Conservation (phyloP, 1,284 basidiomycete species). For the Singerocomus rubriflavus region DNA sequence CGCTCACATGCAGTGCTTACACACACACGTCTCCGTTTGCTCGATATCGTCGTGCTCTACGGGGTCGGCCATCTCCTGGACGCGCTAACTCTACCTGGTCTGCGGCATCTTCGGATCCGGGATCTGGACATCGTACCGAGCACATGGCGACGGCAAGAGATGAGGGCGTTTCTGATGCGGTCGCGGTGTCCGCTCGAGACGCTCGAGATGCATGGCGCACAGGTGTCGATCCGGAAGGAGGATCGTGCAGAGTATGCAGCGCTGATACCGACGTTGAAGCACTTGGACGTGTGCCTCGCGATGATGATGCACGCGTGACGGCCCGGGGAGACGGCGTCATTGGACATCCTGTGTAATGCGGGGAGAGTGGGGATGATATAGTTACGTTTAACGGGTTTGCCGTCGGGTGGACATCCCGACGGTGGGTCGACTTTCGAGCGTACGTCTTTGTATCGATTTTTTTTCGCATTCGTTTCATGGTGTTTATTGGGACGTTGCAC, state of each 20-base stretch:
- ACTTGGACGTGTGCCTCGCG: conserved; percentile 16
- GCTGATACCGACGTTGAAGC: conserved; percentile 21
- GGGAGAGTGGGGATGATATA: no score
- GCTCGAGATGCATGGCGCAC: conserved; percentile 16
- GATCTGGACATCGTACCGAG: conserved; percentile 19
- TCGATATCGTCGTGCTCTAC: conserved; percentile 17
- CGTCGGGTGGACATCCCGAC: no score
- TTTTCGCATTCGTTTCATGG: no score
- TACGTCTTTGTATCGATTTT: no score
- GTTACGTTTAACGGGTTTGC: no score
- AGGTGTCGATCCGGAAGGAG: conserved; percentile 15
- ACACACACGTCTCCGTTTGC: conserved; percentile 7
- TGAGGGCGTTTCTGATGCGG: conserved; percentile 17
- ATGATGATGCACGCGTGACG: conserved; percentile 9
- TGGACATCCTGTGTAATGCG: no score
- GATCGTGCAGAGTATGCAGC: conserved; percentile 12
- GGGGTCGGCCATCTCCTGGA: conserved; percentile 11
- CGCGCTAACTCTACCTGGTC: conserved; percentile 11
- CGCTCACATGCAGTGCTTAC: conserved; percentile 1
- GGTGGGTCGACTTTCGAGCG: no score
- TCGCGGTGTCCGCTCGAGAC: conserved; percentile 21
- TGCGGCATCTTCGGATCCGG: conserved; percentile 7
- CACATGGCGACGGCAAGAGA: conserved; percentile 12
- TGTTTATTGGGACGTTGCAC: no score
- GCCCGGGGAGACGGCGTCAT: no score